Evolutionary conservation across 2,329 filamentous ascomycete species (phyloP), one percentile per base, ranked within the genome.

Genomic region (Acrodontium crateriforme): DNA sequence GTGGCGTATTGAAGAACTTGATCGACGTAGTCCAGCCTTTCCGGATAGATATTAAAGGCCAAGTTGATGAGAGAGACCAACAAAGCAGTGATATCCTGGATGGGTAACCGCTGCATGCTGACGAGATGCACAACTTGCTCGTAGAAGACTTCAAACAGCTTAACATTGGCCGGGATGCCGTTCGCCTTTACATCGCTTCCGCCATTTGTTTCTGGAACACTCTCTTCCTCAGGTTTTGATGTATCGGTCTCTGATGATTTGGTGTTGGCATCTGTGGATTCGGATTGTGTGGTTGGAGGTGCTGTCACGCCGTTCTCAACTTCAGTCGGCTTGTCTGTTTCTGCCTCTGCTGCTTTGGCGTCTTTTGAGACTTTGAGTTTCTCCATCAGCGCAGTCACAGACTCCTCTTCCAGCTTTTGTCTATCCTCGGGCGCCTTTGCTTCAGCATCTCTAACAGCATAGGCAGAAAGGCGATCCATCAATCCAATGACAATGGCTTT

Each of bases 401-500:
- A 87, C 29, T 93, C 82, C 40, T 89, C 76, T 55, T 98, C 89
- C 16, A 72, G 63, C 54, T 82, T 78, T 37, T 74, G 74, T 40
- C 74, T 74, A 41, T 85, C 72, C 30, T 82, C 76, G 4, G 69
- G 64, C 12, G 71, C 66, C 31, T 80, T 76, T 14, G 71, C 69
- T 40, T 81, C 71, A 3, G 81, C 71, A 55, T 95, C 87, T 31
- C 85, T 71, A 44, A 89, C 78, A n/a, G 89, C 87, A 54, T 93
- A 98, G 30, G 84, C 78, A 5, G 89, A 94, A 16, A 98, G 59
- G 20, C 89, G 74, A 50, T 98, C 87, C 91, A 98, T 98, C 35
- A 98, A 65, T 15, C 87, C 89, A 49, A 95, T 94, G 7, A 98
- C 87, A 32, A 98, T 98, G 25, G 81, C 80, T 60, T 98, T 98